Conservation (phyloP, 2,329 filamentous ascomycete species). For the Blastomyces percursus region DNA sequence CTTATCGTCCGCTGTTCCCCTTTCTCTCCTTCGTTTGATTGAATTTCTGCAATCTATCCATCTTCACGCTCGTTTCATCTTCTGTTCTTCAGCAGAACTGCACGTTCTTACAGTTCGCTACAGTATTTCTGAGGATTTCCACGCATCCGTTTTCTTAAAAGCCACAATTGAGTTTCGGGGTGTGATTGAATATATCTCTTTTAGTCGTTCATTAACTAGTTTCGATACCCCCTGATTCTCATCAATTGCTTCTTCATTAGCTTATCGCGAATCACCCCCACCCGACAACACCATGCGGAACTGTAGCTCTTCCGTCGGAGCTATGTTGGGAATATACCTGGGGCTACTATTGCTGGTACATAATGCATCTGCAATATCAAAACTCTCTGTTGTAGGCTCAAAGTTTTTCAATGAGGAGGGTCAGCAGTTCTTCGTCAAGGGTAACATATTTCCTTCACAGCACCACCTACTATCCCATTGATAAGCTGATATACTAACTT, state of each 20-base stretch:
- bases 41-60: background rate
- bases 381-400: conserved; percentile 55
- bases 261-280: background rate
- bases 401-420: conserved; percentile 80
- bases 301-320: conserved; percentile 1
- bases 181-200: background rate
- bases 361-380: conserved; percentile 37
- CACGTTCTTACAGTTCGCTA: background rate
- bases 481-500: background rate
- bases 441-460: conserved; percentile 34
- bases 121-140: background rate
- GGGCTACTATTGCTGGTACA: conserved; percentile 19
- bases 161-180: background rate
- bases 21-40: background rate
- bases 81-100: background rate
- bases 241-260: background rate
- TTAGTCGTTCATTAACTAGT: background rate
- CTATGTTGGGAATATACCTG: conserved; percentile 16
- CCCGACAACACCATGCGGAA: background rate
- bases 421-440: conserved; percentile 74
- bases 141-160: background rate
- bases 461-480: background rate
- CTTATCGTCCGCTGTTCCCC: background rate
- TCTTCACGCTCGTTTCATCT: background rate
- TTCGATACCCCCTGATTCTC: background rate